These are phyloP conservation scores for Rubia balearica DNA, from an alignment of 305 asterid genomes.

Conservation along the genomic window DNA sequence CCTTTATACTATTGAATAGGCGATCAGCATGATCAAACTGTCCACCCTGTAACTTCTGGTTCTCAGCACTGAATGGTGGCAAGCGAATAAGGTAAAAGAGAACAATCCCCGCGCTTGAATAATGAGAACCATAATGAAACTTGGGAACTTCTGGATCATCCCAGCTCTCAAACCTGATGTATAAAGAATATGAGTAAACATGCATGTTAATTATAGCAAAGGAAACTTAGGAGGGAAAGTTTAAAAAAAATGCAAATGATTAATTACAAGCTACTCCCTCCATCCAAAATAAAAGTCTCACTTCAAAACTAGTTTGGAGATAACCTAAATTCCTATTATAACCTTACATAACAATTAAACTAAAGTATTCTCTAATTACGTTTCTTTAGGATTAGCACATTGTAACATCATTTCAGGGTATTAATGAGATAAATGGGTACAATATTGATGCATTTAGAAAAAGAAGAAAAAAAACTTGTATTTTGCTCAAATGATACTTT, in stretches of 20 bases:
- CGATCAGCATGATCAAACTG: slow-evolving; percentile 99
- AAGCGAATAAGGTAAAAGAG: slow-evolving; percentile 94
- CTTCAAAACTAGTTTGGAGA: background rate
- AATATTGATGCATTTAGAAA: too few relatives aligned
- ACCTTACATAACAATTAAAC: background rate
- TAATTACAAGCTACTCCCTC: background rate
- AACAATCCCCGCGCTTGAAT: slow-evolving; percentile 98
- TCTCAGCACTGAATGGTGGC: slow-evolving; percentile 91
- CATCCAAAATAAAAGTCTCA: background rate
- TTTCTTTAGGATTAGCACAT: background rate
- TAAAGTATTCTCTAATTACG: background rate
- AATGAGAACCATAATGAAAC: slow-evolving; percentile 98
- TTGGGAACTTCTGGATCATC: slow-evolving; percentile 99
- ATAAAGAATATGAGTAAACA: slow-evolving; percentile 10
- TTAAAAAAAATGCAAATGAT: background rate
- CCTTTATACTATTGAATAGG: slow-evolving; percentile 83
- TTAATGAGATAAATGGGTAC: background rate
- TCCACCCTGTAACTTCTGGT: slow-evolving; percentile 97
- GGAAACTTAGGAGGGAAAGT: slow-evolving; percentile 12
- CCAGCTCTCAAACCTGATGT: slow-evolving; percentile 90
- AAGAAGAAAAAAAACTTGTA: too few relatives aligned
- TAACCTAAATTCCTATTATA: background rate
- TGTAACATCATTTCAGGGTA: background rate
- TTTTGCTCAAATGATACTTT: too few relatives aligned
- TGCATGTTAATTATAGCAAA: slow-evolving; percentile 8